Evolutionary conservation across 192 early-diverging fungal genomes (phyloP), one percentile per base, ranked within the genome.

Genomic region (Rhizophagus prolifer): DNA sequence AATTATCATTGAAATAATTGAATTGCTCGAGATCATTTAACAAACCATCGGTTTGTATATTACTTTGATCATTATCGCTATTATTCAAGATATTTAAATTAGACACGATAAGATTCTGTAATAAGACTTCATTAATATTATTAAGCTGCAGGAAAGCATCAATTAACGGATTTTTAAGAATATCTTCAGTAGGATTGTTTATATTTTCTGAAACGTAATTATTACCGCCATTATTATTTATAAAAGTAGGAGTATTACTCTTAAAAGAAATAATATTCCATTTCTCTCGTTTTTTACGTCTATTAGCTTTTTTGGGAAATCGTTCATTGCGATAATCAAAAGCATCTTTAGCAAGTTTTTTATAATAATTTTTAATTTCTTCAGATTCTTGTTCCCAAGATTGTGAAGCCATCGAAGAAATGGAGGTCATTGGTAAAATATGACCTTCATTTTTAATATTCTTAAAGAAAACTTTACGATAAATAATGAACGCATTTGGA

Each of bases 371-470:
- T 25, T 69, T 69, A 31, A 69, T 13, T 21, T 46, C 44, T 5
- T 36, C 31, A 7, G 31, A 1, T 69, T 69, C 67, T 23, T 12
- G 13, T 31, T 69, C 67, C 67, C 67, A 69, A 13, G 36, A 44
- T 13, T 69, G 28, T 26, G 67, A 69, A 10, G 67, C 67, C 67
- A 69, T 69, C 41, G 67, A 44, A 38, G 67, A 69, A 44, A 69
- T 46, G n/a, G 31, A n/a, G 10, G 67, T 69, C 67, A 69, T 69
- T n/a, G 67, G 67, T 25, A 69, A 44, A 44, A 31, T 5, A 69
- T 69, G 21, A 25, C 67, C 67, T 23, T 25, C 21, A 36, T 36
- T 25, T 12, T 23, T 19, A 30, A 34, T 26, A 13, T 38, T 38
- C 23, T 69, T 34, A 23, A 69, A 25, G 21, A 69, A 69, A 44